phyloP scores from a whole-genome alignment of 2,329 filamentous ascomycete species.

The Fusarium tjaetaba region DNA sequence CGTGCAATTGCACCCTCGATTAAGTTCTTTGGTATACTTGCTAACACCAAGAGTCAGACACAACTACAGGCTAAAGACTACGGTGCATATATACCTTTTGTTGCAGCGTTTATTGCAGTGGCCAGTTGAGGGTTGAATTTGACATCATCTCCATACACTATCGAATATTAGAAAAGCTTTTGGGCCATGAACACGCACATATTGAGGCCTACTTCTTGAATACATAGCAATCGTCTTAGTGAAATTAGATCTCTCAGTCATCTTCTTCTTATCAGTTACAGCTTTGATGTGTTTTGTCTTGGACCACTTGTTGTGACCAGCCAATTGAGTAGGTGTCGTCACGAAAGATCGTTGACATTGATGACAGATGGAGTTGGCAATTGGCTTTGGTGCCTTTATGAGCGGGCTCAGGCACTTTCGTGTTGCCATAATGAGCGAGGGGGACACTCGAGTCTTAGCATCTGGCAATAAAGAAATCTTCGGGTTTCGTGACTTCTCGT shows the following conservation, averaged over 20 bases:
- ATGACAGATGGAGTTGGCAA: slow-evolving; percentile 52
- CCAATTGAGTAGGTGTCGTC: slow-evolving; percentile 56
- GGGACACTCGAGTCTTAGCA: not conserved
- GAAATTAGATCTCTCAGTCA: slow-evolving; percentile 72
- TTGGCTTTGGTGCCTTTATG: slow-evolving; percentile 9
- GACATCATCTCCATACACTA: slow-evolving; percentile 80
- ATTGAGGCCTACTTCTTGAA: slow-evolving; percentile 70
- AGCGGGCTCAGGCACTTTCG: slow-evolving; percentile 25
- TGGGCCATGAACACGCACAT: not conserved
- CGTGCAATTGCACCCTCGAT: slow-evolving; percentile 89
- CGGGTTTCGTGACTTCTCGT: not conserved
- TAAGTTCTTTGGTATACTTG: slow-evolving; percentile 81
- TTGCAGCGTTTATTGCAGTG: slow-evolving; percentile 77
- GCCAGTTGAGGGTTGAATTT: slow-evolving; percentile 80
- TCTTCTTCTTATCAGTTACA: slow-evolving; percentile 83
- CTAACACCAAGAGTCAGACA: slow-evolving; percentile 47
- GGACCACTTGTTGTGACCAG: slow-evolving; percentile 93
- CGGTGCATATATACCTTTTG: slow-evolving; percentile 67
- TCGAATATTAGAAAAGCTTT: slow-evolving; percentile 27
- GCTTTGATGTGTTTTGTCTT: slow-evolving; percentile 97
- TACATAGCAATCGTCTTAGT: slow-evolving; percentile 78
- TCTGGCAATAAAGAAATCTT: not conserved
- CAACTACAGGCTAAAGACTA: not conserved
- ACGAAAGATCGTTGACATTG: slow-evolving; percentile 61
- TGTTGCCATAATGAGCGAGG: slow-evolving; percentile 31